These are phyloP conservation scores for Monascus purpureus DNA, from an alignment of 495 filamentous ascomycete species.

Conservation along the genomic window DNA sequence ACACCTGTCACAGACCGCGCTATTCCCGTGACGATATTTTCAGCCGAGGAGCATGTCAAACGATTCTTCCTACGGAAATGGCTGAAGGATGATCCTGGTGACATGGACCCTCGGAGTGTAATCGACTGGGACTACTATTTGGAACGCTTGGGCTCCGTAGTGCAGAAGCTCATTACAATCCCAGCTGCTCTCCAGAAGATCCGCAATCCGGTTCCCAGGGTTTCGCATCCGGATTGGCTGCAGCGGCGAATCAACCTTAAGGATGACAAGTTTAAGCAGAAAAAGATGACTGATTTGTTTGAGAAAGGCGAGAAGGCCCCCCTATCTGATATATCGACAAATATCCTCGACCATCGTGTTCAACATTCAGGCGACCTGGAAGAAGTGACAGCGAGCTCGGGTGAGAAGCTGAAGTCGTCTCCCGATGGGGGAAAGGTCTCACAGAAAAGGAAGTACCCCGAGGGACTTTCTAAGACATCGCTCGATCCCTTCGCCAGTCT, in stretches of 20 bases:
- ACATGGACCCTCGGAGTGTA: slow-evolving; percentile 78
- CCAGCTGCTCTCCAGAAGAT: slow-evolving; percentile 92
- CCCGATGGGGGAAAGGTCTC: slow-evolving; percentile 44
- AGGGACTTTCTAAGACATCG: slow-evolving; percentile 44
- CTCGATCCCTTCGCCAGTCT: slow-evolving; percentile 73
- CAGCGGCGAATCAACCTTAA: slow-evolving; percentile 85
- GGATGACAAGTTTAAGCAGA: slow-evolving; percentile 95
- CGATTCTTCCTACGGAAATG: slow-evolving; percentile 85
- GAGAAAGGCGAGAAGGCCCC: slow-evolving; percentile 60
- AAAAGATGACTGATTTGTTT: slow-evolving; percentile 95
- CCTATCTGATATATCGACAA: slow-evolving; percentile 56
- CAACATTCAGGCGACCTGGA: slow-evolving; percentile 59
- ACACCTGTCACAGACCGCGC: slow-evolving; percentile 92
- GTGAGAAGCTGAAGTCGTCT: slow-evolving; percentile 57
- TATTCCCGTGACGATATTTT: slow-evolving; percentile 93
- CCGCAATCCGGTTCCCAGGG: slow-evolving; percentile 82
- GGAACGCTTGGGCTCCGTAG: slow-evolving; percentile 86
- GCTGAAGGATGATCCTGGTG: slow-evolving; percentile 83
- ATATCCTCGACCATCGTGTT: slow-evolving; percentile 46
- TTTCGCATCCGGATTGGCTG: slow-evolving; percentile 93
- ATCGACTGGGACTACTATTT: slow-evolving; percentile 97
- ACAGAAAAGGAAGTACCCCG: slow-evolving; percentile 76
- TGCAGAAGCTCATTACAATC: slow-evolving; percentile 98
- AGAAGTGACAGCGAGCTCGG: slow-evolving; percentile 58
- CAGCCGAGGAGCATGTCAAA: slow-evolving; percentile 76